Percentiles rank a stretch among this genome's conserved stretches.
Evolutionary conservation across 805 yeast species (phyloP).

Genomic region (Debaryomyces tyrocola): DNA sequence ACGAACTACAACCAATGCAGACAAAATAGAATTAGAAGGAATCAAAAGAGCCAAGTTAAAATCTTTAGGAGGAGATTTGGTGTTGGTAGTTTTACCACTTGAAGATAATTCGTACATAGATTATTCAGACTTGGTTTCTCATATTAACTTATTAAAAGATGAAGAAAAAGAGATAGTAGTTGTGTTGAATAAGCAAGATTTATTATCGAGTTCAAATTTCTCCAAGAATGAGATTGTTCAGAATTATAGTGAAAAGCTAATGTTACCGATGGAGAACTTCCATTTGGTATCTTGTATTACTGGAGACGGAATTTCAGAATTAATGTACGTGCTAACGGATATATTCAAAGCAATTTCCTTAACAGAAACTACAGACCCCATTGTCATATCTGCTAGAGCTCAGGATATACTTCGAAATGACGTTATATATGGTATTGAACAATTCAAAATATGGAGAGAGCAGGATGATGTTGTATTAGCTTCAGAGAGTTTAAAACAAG

Average conservation of each 20-base stretch:
- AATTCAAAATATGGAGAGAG: constrained; percentile 51
- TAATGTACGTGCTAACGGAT: constrained; percentile 43
- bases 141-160: constrained; percentile 31
- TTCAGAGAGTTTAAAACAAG: constrained; percentile 67
- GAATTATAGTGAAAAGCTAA: constrained; percentile 9
- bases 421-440: constrained; percentile 71
- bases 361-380: constrained; percentile 58
- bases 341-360: constrained; percentile 51
- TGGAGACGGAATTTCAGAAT: constrained; percentile 52
- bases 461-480: constrained; percentile 77
- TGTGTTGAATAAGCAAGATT: constrained; percentile 62
- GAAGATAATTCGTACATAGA: constrained; percentile 10
- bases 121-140: constrained; percentile 37
- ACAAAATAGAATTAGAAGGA: constrained; percentile 74
- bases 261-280: constrained; percentile 13
- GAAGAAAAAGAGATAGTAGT: constrained; percentile 37
- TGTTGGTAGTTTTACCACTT: constrained; percentile 63
- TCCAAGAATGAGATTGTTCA: background rate
- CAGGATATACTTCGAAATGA: constrained; percentile 74
- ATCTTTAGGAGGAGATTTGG: constrained; percentile 63
- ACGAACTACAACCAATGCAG: constrained; percentile 47
- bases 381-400: constrained; percentile 72
- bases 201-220: constrained; percentile 20
- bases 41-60: constrained; percentile 70
- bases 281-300: constrained; percentile 59